phyloP scores from a whole-genome alignment of 2,329 filamentous ascomycete species.

The Nothophaeocryptopus gaeumannii region DNA sequence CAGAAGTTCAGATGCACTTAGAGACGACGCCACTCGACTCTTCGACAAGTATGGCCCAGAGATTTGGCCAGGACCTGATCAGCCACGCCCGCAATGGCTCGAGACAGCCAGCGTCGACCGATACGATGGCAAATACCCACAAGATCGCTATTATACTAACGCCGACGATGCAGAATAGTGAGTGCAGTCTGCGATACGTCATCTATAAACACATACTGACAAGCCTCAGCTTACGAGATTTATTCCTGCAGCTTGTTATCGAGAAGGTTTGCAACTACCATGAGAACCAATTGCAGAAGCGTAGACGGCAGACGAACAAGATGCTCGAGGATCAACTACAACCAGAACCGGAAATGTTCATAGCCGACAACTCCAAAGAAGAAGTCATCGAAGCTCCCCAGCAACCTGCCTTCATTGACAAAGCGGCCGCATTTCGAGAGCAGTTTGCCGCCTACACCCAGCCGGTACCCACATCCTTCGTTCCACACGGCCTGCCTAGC shows the following conservation, averaged over 20 bases:
- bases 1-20: constrained; percentile 14
- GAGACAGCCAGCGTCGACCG: constrained; percentile 10
- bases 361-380: no score
- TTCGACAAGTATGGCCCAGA: constrained; percentile 14
- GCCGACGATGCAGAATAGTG: constrained; percentile 15
- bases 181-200: not conserved
- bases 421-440: constrained; percentile 9
- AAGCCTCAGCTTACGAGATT: constrained; percentile 10
- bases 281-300: constrained; percentile 19
- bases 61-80: constrained; percentile 16
- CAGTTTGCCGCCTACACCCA: constrained; percentile 16
- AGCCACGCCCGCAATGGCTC: constrained; percentile 14
- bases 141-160: constrained; percentile 9
- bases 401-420: constrained; percentile 4
- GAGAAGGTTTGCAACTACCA: constrained; percentile 20
- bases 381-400: not conserved
- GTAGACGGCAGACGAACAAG: constrained; percentile 11
- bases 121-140: constrained; percentile 15
- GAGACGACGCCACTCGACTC: constrained; percentile 10
- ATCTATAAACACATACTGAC: constrained; percentile 8
- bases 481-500: constrained; percentile 5
- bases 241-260: constrained; percentile 18
- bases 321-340: constrained; percentile 6
- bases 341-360: no score
- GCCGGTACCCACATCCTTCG: constrained; percentile 4